A percentile compares a stretch with the other conserved stretches of the same genome.
Conservation (phyloP, 2,329 filamentous ascomycete species). For the Tolypocladium inflatum region DNA sequence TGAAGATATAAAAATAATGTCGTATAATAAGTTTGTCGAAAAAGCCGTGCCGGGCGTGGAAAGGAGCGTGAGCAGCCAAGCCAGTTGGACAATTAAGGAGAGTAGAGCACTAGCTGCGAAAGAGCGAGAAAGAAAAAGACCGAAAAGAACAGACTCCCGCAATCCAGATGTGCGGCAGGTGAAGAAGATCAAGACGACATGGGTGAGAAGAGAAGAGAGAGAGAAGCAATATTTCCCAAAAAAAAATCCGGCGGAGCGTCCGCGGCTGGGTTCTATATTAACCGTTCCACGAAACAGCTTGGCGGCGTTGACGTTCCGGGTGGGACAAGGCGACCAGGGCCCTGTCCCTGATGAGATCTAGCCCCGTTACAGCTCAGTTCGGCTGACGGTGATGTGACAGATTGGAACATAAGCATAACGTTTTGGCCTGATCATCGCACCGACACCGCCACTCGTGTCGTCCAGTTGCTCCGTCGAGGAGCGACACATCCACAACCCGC, state of each 20-base stretch:
- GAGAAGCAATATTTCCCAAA: background rate
- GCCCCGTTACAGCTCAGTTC: slow-evolving; percentile 15
- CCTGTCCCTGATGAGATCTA: slow-evolving; percentile 14
- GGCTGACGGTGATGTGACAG: slow-evolving; percentile 9
- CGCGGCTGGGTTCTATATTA: background rate
- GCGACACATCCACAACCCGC: background rate
- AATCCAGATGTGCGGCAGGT: background rate
- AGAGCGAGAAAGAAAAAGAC: slow-evolving; percentile 6
- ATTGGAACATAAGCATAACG: slow-evolving; percentile 10
- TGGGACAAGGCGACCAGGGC: slow-evolving; percentile 6
- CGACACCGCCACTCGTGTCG: slow-evolving; percentile 2
- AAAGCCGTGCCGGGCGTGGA: slow-evolving; percentile 7
- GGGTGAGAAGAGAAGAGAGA: slow-evolving; percentile 8
- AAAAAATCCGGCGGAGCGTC: background rate
- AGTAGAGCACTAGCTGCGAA: slow-evolving; percentile 20
- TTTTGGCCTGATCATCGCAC: slow-evolving; percentile 9
- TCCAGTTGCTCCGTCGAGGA: background rate
- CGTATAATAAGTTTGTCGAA: background rate
- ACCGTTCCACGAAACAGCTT: slow-evolving; percentile 11
- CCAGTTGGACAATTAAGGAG: slow-evolving; percentile 39
- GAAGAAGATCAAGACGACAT: background rate
- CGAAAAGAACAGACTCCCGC: background rate
- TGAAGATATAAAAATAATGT: background rate
- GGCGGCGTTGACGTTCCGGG: slow-evolving; percentile 8
- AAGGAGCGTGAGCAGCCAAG: slow-evolving; percentile 50